Evolutionary conservation across 202 grass and related monocot species (phyloP), one percentile per base, ranked within the genome.

Genomic region (Tripidium arundinaceum): DNA sequence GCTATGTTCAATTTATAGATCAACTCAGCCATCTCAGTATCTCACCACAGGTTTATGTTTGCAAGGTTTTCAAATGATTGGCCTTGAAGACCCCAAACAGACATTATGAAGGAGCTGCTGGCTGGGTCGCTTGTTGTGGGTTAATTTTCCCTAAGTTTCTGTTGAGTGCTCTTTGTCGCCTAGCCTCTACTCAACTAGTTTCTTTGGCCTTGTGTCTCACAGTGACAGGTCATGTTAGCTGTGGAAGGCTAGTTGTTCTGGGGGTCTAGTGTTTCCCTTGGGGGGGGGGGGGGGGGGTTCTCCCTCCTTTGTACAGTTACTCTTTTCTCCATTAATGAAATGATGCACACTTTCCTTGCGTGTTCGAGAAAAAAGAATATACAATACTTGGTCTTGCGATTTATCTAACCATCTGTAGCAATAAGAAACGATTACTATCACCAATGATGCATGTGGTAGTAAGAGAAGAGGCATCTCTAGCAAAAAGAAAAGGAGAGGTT

Each of bases 41-140:
- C 24, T 11, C 9, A 7, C 39, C 43, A 13, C 14, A 62, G 5
- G 42, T 33, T 69, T 65, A 46, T 46, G 24, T 28, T 46, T 18
- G 40, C 72, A 60, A 16, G 3, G 49, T 60, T 74, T 65, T 42
- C 41, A 78, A 70, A 71, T 50, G 42, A 80, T 71, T 74, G 36
- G 2, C 36, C 49, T n/a, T 63, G 27, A 46, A 63, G 26, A 45
- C 39, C n/a, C 13, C 24, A 43, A 61, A 76, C 11, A 76, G 22
- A 41, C 19, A 26, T 43, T 29, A 52, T 46, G 12, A 26, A 77
- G 5, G 9, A 46, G 21, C 24, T 19, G 16, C 46, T 49, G 46
- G 6, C 6, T 49, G 46, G 46, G 46, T 49, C 16, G 4, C 46
- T 49, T 49, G 46, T n/a, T 52, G 49, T 21, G 18, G 18, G 47